Evolutionary conservation across 768 basidiomycete species (phyloP).

Genomic region (Asterophora lycoperdoides): DNA sequence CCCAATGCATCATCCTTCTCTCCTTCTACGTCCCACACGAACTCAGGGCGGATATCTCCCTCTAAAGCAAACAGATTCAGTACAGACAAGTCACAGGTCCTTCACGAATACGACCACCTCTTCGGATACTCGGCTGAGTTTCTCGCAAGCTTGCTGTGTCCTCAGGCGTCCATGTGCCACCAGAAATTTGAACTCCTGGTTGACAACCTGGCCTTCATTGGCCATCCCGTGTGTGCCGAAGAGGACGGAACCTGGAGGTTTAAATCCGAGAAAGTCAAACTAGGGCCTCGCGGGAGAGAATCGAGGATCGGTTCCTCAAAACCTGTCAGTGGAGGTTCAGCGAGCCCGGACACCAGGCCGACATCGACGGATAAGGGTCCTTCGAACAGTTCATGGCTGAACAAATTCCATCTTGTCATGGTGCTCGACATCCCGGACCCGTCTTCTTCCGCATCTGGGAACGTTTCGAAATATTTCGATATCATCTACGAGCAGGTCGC

Average conservation of each 20-base stretch:
- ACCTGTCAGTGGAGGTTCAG: conserved; percentile 26
- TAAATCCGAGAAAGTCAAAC: conserved; percentile 54
- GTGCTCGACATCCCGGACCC: conserved; percentile 90
- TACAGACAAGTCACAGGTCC: conserved; percentile 29
- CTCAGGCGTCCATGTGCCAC: conserved; percentile 77
- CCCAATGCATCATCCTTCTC: conserved; percentile 50
- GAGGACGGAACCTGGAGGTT: conserved; percentile 72
- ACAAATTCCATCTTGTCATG: conserved; percentile 81
- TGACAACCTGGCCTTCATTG: conserved; percentile 89
- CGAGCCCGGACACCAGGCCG: conserved; percentile 23
- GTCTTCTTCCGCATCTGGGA: conserved; percentile 75
- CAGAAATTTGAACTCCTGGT: conserved; percentile 91
- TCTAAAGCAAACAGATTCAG: conserved; percentile 38
- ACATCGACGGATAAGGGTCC: conserved; percentile 32
- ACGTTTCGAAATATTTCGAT: conserved; percentile 76
- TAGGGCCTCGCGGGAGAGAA: conserved; percentile 52
- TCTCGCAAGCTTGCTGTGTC: conserved; percentile 77
- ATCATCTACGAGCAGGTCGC: conserved; percentile 86
- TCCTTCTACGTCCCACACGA: conserved; percentile 38
- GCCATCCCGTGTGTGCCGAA: conserved; percentile 87
- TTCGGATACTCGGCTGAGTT: conserved; percentile 81
- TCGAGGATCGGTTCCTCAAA: conserved; percentile 38
- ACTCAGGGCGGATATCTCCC: conserved; percentile 52
- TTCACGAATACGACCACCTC: conserved; percentile 59
- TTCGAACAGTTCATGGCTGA: conserved; percentile 47